These are phyloP conservation scores for Haberlea rhodopensis DNA, from an alignment of 257 asterid genomes.

Conservation along the genomic window DNA sequence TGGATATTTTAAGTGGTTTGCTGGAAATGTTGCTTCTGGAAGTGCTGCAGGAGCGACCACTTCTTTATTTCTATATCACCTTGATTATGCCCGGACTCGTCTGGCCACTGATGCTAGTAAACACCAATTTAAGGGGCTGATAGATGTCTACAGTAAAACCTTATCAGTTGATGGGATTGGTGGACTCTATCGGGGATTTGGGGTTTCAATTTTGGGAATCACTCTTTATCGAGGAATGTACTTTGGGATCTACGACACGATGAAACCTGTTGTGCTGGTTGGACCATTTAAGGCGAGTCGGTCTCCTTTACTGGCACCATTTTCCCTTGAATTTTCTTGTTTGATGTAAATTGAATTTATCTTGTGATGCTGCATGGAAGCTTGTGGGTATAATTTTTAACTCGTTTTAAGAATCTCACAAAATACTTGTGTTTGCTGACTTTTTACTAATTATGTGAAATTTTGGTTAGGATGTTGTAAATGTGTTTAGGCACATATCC, in stretches of 20 bases:
- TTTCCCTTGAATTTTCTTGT: conserved; percentile 1
- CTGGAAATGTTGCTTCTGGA: conserved; percentile 96
- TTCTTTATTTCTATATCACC: conserved; percentile 62
- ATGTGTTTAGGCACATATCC: neutral
- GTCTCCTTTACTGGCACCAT: conserved; percentile 11
- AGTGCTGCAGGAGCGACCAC: conserved; percentile 99
- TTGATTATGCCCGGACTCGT: conserved; percentile 66
- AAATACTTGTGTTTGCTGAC: neutral
- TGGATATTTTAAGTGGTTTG: conserved; percentile 87
- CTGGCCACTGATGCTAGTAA: conserved; percentile 50
- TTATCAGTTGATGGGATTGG: conserved; percentile 69
- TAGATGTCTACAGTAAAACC: conserved; percentile 79
- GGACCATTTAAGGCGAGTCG: conserved; percentile 68
- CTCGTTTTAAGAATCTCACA: neutral
- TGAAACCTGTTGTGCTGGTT: conserved; percentile 86
- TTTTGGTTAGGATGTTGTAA: neutral
- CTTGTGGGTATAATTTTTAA: neutral
- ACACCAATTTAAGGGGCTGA: conserved; percentile 47
- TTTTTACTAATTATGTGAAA: neutral
- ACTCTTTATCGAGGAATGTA: conserved; percentile 97
- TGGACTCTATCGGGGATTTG: conserved; percentile 93
- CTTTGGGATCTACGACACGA: conserved; percentile 89
- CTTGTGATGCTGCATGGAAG: neutral
- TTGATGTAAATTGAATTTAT: conserved; percentile 2
- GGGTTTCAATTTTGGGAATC: conserved; percentile 80